phyloP scores from a whole-genome alignment of 2,329 filamentous ascomycete genomes.

The Bipolaris cookei region DNA sequence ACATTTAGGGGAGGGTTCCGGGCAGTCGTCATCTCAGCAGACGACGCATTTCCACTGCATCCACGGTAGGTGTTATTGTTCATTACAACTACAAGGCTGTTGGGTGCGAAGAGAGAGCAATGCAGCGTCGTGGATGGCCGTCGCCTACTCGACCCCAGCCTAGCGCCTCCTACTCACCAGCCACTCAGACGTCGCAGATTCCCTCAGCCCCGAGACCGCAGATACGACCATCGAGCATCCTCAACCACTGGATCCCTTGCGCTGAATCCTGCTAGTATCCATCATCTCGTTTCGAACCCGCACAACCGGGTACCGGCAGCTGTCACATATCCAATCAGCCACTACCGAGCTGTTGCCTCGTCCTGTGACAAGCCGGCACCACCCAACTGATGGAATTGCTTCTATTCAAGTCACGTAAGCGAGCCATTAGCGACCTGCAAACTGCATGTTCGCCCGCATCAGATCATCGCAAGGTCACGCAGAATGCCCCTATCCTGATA shows the following conservation, averaged over 20 bases:
- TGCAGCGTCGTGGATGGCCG: constrained; percentile 41
- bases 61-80: constrained; percentile 20
- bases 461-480: constrained; percentile 1
- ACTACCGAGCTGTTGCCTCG: constrained; percentile 26
- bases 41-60: constrained; percentile 21
- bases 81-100: constrained; percentile 30
- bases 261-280: constrained; percentile 23
- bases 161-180: constrained; percentile 21
- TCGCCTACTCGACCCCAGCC: constrained; percentile 28
- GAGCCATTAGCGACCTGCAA: constrained; percentile 4
- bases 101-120: constrained; percentile 30
- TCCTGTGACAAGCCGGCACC: constrained; percentile 24
- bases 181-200: constrained; percentile 34
- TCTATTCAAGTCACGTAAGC: constrained; percentile 15
- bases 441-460: constrained; percentile 14
- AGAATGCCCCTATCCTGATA: neutral
- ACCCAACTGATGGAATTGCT: constrained; percentile 18
- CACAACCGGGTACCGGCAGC: constrained; percentile 14
- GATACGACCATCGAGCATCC: constrained; percentile 20
- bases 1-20: constrained; percentile 13
- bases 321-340: constrained; percentile 32
- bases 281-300: constrained; percentile 38
- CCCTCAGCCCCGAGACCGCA: constrained; percentile 19
- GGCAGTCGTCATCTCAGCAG: constrained; percentile 18
- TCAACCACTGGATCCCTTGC: constrained; percentile 28